Conservation (phyloP, 495 filamentous ascomycete genomes). For the Neohortaea acidophila region DNA sequence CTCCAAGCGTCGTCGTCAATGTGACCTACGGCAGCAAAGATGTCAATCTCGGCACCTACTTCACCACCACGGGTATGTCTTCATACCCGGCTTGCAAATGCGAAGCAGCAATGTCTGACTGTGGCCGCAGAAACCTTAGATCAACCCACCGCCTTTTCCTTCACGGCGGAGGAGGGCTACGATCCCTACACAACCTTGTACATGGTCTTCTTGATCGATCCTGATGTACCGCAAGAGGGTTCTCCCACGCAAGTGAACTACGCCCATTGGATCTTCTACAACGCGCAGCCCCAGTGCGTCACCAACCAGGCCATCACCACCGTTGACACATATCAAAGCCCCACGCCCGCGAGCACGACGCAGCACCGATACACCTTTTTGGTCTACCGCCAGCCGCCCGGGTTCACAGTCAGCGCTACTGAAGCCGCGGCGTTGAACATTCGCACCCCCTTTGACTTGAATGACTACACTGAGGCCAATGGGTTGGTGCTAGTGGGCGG, state of each 20-base stretch:
- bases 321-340: conserved; percentile 2
- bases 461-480: conserved; percentile 1
- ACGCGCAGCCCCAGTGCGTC: conserved; percentile 13
- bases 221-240: conserved; percentile 9
- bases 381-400: conserved; percentile 11
- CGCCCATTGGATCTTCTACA: conserved; percentile 8
- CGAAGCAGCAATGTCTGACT: too few species aligned
- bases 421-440: background rate
- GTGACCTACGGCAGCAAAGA: conserved; percentile 6
- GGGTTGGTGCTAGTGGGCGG: conserved; percentile 5
- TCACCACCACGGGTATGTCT: conserved; percentile 2
- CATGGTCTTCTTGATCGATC: conserved; percentile 14
- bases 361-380: conserved; percentile 12
- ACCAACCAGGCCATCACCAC: conserved; percentile 3
- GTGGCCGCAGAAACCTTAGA: conserved; percentile 5
- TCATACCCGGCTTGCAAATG: too few species aligned
- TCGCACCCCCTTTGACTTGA: conserved; percentile 3
- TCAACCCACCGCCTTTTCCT: conserved; percentile 8
- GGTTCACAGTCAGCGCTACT: conserved; percentile 3
- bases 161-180: conserved; percentile 11
- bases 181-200: conserved; percentile 12
- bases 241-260: background rate
- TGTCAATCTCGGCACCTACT: conserved; percentile 7
- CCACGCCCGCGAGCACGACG: conserved; percentile 4
- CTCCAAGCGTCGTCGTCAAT: conserved; percentile 8